Base-by-base conservation (phyloP, 495 filamentous ascomycete species). In the Lasiosphaeris hirsuta region DNA sequence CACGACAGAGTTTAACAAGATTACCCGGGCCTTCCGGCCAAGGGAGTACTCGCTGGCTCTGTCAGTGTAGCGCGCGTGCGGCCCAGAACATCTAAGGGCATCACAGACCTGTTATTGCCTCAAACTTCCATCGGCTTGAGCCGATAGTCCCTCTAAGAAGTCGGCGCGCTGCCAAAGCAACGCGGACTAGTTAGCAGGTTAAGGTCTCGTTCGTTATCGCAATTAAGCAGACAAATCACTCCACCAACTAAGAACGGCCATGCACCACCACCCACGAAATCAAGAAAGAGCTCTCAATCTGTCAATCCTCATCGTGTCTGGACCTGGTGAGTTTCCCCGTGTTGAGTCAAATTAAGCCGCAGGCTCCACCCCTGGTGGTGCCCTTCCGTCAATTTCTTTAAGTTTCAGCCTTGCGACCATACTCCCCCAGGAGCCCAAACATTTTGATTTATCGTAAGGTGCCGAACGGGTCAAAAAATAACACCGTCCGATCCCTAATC, bases 1-100 rank as follows among this genome's bases (percentile, higher is more conserved):
- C 80, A 86, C 83, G 80, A 86, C 81, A 84, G 79, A 82, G 81
- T 85, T 86, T 86, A 83, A 86, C 79, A 86, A 86, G 80, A 86
- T 86, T 85, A 86, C 82, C 79, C 79, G 81, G 75, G 74, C 82
- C 83, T 86, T 84, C 77, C 80, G 82, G 84, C 74, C 75, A 86
- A 85, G 81, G 81, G 75, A 81, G 74, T 75, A 85, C 83, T 86
- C 80, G 81, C 82, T 86, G 77, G 78, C 81, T 81, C 78, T 84
- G 79, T 84, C 78, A 85, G 78, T 86, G 80, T 86, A 85, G 80
- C 80, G 81, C 83, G 81, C 82, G 81, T 84, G 81, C 82, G 81
- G 83, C 83, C 81, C 81, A 84, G 81, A 83, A 83, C 81, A 84
- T 84, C 81, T 84, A 84, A 84, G 79, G 81, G 78, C 79, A 85